Conservation (phyloP, 2,329 filamentous ascomycete genomes). For the Penicillium sp. region DNA sequence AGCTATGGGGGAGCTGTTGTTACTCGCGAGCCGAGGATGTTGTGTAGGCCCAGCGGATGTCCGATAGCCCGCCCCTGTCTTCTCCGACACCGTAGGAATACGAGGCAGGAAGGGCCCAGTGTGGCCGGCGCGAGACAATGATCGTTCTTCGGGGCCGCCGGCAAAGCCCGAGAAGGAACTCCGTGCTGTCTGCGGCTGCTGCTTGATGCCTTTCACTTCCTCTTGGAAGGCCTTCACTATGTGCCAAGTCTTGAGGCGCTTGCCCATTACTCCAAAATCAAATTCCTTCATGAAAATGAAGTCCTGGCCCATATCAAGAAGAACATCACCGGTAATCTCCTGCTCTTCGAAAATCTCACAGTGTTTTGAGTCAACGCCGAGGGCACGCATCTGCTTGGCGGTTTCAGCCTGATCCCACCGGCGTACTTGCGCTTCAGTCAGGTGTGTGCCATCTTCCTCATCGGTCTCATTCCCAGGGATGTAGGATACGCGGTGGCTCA, state of each 20-base stretch:
- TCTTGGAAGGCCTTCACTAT: slow-evolving; percentile 90
- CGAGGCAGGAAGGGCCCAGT: slow-evolving; percentile 41
- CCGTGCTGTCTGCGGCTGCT: slow-evolving; percentile 27
- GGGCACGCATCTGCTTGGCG: slow-evolving; percentile 79
- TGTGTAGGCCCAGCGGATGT: slow-evolving; percentile 26
- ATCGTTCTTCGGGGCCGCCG: slow-evolving; percentile 43
- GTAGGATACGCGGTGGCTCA: slow-evolving; percentile 76
- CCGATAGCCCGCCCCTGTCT: slow-evolving; percentile 27
- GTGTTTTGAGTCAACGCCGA: slow-evolving; percentile 80
- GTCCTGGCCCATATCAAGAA: slow-evolving; percentile 91
- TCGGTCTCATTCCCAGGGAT: slow-evolving; percentile 94
- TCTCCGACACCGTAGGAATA: slow-evolving; percentile 41
- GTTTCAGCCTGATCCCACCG: slow-evolving; percentile 77
- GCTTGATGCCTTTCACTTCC: slow-evolving; percentile 65
- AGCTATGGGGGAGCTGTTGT: slow-evolving; percentile 42
- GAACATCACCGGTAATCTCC: slow-evolving; percentile 89
- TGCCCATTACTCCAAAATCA: slow-evolving; percentile 83
- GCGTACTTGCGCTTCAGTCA: slow-evolving; percentile 69
- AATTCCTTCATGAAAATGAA: slow-evolving; percentile 95
- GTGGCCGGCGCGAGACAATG: slow-evolving; percentile 38
- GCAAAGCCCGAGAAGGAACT: slow-evolving; percentile 41
- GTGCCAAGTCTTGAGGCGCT: slow-evolving; percentile 90
- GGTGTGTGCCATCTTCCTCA: slow-evolving; percentile 73
- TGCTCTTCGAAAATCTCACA: slow-evolving; percentile 94
- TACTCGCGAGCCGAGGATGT: slow-evolving; percentile 33